Base-by-base conservation (phyloP, 169 alveolate species). In the Plasmodium vivax region DNA sequence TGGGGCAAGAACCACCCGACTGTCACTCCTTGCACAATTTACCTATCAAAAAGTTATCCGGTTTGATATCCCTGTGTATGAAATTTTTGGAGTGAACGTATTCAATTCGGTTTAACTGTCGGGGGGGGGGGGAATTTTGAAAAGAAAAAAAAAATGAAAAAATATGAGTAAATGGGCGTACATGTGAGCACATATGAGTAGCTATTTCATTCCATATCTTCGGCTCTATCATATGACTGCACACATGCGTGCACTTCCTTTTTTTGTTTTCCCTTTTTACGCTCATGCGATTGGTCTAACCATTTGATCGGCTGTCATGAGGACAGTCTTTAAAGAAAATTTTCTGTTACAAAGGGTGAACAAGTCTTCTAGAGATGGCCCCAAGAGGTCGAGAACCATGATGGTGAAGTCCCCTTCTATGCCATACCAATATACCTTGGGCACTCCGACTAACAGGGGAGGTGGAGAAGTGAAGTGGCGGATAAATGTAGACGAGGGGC, bases 401-500 rank as follows among this genome's bases (percentile, higher is more conserved):
- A 98, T 98, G 93, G 99, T 99, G 98, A 98, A 99, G 96, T 98
- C 99, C 16, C 99, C 99, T 96, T 99, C 99, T 41, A 98, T 98
- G 36, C 99, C 99, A 93, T 98, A 99, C 99, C 99, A 98, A 94
- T 99, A 99, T 9, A 99, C 98, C 85, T 98, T 97, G 38, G 99
- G 99, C 54, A 99, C 99, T 7, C 99, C 99, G 58, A 96, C 95
- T 93, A 72, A 68, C n/a, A 9, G 2, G 38, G 2, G 1, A 30
- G 27, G 27, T 19, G 16, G 77, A 10, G 10, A 30, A 19, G 27
- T 19, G 16, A 36, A 0, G 38, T 5, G 23, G 3, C 1, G 8
- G 6, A 1, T 6, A 0, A 38, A 38, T 2, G 45, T 6, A 5
- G 6, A 45, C 19, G 27, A 27, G n/a, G 2, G 32, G 36, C 14